phyloP scores from a whole-genome alignment of 495 filamentous ascomycete genomes.

The Aspergillus homomorphus region DNA sequence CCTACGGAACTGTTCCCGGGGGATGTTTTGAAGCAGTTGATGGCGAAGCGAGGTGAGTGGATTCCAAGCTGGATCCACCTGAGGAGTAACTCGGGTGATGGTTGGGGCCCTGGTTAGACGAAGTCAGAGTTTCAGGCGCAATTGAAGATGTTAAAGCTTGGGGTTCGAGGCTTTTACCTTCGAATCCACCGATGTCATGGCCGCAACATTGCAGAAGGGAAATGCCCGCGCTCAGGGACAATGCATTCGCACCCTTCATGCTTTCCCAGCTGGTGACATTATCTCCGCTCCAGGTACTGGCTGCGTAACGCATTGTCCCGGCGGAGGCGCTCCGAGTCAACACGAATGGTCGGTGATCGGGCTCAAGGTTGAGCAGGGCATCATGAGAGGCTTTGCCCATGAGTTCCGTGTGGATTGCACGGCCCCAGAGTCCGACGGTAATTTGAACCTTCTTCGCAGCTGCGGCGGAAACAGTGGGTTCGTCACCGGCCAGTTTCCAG shows the following conservation, averaged over 20 bases:
- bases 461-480: constrained; percentile 31
- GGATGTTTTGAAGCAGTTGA: constrained; percentile 73
- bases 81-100: constrained; percentile 63
- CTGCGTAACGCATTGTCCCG: constrained; percentile 63
- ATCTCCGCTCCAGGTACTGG: constrained; percentile 66
- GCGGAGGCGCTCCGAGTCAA: constrained; percentile 66
- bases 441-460: constrained; percentile 28
- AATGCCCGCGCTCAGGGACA: constrained; percentile 64
- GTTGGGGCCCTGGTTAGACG: constrained; percentile 54
- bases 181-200: constrained; percentile 71
- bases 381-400: constrained; percentile 65
- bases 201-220: constrained; percentile 64
- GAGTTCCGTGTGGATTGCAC: constrained; percentile 61
- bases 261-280: constrained; percentile 64
- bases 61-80: constrained; percentile 69
- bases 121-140: neutral
- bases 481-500: constrained; percentile 56
- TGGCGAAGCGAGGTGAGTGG: constrained; percentile 65
- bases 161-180: constrained; percentile 29
- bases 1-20: constrained; percentile 57
- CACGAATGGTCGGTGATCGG: constrained; percentile 57
- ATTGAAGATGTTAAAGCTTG: neutral
- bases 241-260: constrained; percentile 64
- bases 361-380: constrained; percentile 52
- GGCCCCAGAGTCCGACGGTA: constrained; percentile 59